Evolutionary conservation across 2,329 filamentous ascomycete genomes (phyloP), one percentile per base, ranked within the genome.

Genomic region (Stemphylium beticola): DNA sequence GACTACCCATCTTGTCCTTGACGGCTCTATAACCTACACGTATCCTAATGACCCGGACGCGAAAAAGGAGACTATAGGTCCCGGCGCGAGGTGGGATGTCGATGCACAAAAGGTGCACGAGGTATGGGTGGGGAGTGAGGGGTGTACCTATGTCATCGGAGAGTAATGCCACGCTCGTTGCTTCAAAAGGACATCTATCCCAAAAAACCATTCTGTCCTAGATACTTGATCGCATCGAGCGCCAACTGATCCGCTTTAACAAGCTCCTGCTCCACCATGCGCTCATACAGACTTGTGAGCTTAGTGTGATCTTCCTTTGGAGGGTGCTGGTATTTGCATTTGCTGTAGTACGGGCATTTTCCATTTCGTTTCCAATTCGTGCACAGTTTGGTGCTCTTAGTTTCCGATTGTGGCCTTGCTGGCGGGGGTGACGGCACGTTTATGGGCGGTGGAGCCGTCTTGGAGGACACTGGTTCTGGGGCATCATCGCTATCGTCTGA

Each of bases 1-100:
- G 40, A 91, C 87, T 0, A 91, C 88, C 1, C 88, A 92, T 74
- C 78, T 91, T 41, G 86, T 92, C 55, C 75, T 89, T 20, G 73
- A 79, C 4, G 89, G 88, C 36, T 78, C 85, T 52, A 73, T 92
- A 66, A 90, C 85, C 7, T 84, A 91, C 56, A 82, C 81, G 17
- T 91, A 89, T 65, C 88, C 87, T 0, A 73, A 85, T 11, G 87
- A 89, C 53, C 65, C 76, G 15, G 72, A 75, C 24, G 77, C 82
- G 0, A 78, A 76, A 59, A 89, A 85, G 73, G 81, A 82, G 53
- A 86, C 83, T 0, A 86, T 85, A 57, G 79, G 82, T 0, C 79
- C 81, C 1, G 88, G 88, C 1, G 83, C 83, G 36, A 78, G 87
- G 34, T 76, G 90, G 33, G 87, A 91, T 66, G 86, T 91, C 3